phyloP scores from a whole-genome alignment of 2,329 filamentous ascomycete genomes.

The Blastomyces parvus region DNA sequence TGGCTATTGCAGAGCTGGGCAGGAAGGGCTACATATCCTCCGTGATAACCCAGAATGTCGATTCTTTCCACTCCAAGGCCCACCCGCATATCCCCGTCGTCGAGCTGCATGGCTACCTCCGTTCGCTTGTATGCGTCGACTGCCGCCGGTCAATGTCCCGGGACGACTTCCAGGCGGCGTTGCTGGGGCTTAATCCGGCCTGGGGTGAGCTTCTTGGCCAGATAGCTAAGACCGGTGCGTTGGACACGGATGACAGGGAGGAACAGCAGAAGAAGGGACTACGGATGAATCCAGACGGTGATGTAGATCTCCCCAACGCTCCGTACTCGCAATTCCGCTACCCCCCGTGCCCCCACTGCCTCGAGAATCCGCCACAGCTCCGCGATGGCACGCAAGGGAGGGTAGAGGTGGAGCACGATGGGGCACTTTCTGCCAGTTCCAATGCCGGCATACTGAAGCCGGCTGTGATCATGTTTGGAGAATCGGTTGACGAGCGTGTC shows the following conservation, averaged over 20 bases:
- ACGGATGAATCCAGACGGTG: constrained; percentile 84
- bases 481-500: constrained; percentile 61
- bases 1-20: constrained; percentile 63
- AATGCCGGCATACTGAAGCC: constrained; percentile 80
- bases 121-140: constrained; percentile 68
- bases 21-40: constrained; percentile 60
- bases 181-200: constrained; percentile 70
- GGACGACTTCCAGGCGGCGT: constrained; percentile 62
- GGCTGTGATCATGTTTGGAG: constrained; percentile 92
- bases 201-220: constrained; percentile 71
- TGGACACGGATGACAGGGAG: constrained; percentile 65
- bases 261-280: constrained; percentile 60
- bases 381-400: constrained; percentile 46
- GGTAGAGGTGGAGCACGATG: constrained; percentile 67
- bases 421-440: constrained; percentile 60
- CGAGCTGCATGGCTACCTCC: constrained; percentile 85
- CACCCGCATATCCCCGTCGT: constrained; percentile 67
- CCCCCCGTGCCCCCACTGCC: constrained; percentile 74
- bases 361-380: constrained; percentile 51
- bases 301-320: constrained; percentile 79
- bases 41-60: constrained; percentile 93
- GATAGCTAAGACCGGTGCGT: constrained; percentile 62
- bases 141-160: constrained; percentile 65
- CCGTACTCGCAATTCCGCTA: constrained; percentile 87
- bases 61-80: constrained; percentile 76